These are phyloP conservation scores for Dovyalis caffra DNA, from an alignment of 345 rosid genomes.

Conservation along the genomic window DNA sequence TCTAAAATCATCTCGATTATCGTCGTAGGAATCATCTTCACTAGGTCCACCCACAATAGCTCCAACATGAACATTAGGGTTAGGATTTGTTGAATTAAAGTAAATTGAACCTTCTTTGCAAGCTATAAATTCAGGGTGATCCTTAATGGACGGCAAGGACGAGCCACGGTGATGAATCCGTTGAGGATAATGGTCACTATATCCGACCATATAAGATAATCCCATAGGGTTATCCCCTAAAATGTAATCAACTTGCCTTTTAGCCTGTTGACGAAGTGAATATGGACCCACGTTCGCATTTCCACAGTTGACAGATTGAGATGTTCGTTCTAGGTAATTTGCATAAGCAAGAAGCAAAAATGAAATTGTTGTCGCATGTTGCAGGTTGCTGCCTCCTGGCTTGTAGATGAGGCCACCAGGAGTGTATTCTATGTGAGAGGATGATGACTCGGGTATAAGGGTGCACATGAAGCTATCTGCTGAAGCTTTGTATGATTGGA, in stretches of 20 bases:
- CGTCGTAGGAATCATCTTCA: constrained; percentile 64
- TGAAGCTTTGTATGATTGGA: constrained; percentile 78
- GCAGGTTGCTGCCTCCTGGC: constrained; percentile 96
- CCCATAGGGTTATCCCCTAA: constrained; percentile 87
- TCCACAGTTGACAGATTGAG: constrained; percentile 68
- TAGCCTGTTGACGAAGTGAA: constrained; percentile 73
- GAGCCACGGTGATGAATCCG: constrained; percentile 94
- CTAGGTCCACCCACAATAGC: constrained; percentile 92
- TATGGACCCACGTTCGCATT: constrained; percentile 42
- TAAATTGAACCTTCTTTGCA: constrained; percentile 78
- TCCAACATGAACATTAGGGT: constrained; percentile 68
- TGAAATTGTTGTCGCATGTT: constrained; percentile 83
- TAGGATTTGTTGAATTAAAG: constrained; percentile 64
- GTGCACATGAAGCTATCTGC: constrained; percentile 98
- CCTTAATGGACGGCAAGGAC: constrained; percentile 65
- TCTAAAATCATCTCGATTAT: constrained; percentile 65
- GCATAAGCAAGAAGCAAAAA: constrained; percentile 88
- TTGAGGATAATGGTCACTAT: constrained; percentile 62
- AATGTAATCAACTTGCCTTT: constrained; percentile 83
- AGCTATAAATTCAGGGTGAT: constrained; percentile 54
- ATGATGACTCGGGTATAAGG: constrained; percentile 64
- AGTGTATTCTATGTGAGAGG: constrained; percentile 66
- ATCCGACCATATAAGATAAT: constrained; percentile 92
- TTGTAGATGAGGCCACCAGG: constrained; percentile 94
- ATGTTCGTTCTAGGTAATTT: constrained; percentile 60